Evolutionary conservation across 208 protist species (phyloP).

Genomic region (Crithidia bombi): DNA sequence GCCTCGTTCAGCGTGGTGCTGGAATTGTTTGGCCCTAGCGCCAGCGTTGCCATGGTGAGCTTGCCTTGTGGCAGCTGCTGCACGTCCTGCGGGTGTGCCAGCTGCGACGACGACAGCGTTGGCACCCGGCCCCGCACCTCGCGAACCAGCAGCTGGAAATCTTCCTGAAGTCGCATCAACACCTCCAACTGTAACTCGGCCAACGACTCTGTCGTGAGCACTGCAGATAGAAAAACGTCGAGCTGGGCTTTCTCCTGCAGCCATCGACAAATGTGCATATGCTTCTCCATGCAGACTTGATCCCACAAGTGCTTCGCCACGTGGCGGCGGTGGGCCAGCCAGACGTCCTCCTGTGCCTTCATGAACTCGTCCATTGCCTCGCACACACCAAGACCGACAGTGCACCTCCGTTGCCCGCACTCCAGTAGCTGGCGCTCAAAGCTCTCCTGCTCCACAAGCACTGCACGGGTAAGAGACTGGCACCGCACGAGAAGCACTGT

Average conservation of each 20-base stretch:
- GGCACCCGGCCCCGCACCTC: not conserved
- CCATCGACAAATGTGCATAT: not conserved
- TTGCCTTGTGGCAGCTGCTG: not conserved
- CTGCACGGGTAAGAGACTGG: conserved; percentile 1
- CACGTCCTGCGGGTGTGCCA: not conserved
- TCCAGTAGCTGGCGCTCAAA: conserved; percentile 1
- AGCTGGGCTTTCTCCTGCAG: not conserved
- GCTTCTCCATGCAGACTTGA: conserved; percentile 12
- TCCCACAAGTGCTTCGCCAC: conserved; percentile 2
- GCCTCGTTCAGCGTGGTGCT: not conserved
- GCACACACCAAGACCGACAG: not conserved
- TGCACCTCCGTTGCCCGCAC: not conserved
- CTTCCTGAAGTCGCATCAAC: not conserved
- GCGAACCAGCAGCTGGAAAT: conserved; percentile 8
- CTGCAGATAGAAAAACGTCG: not conserved
- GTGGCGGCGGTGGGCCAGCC: conserved; percentile 16
- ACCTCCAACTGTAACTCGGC: conserved; percentile 1
- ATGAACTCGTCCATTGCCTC: not conserved
- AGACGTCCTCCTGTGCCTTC: conserved; percentile 2
- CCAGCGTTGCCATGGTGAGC: not conserved
- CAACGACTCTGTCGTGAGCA: not conserved
- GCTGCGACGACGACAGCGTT: not conserved
- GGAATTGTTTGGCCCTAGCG: conserved; percentile 4
- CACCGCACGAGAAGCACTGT: conserved; percentile 14
- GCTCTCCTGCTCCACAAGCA: not conserved